Evolutionary conservation across 2,329 filamentous ascomycete species (phyloP).

Genomic region (Colletotrichum gigasporum): DNA sequence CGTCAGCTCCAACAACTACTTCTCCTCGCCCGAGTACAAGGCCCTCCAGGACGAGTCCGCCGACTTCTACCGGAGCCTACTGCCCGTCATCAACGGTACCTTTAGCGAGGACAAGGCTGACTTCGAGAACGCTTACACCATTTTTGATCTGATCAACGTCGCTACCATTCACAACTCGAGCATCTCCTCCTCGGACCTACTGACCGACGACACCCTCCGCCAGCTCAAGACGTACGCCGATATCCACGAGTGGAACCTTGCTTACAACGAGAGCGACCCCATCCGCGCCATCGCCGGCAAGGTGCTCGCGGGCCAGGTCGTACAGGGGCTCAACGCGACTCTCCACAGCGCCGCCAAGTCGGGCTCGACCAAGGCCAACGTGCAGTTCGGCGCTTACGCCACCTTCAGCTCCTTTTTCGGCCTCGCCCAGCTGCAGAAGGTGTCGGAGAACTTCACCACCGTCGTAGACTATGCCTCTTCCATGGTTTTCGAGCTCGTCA

Average conservation of each 20-base stretch:
- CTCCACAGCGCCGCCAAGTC: conserved; percentile 46
- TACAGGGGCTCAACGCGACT: conserved; percentile 63
- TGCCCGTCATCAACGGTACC: conserved; percentile 64
- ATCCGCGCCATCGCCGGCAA: conserved; percentile 67
- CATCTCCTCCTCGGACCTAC: conserved; percentile 67
- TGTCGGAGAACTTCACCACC: conserved; percentile 73
- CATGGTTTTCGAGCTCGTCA: conserved; percentile 80
- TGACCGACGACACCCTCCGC: conserved; percentile 66
- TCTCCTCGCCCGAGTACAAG: conserved; percentile 57
- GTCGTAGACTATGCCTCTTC: conserved; percentile 86
- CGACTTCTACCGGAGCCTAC: conserved; percentile 65
- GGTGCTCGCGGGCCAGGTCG: conserved; percentile 65
- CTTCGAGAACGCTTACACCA: conserved; percentile 70
- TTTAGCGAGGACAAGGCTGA: conserved; percentile 55
- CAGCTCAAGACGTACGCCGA: conserved; percentile 80
- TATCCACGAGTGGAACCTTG: conserved; percentile 82
- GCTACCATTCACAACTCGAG: conserved; percentile 67
- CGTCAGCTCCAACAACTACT: conserved; percentile 64
- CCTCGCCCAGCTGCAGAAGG: conserved; percentile 59
- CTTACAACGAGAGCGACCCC: conserved; percentile 80
- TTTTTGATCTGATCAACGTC: conserved; percentile 70
- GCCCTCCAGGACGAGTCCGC: conserved; percentile 58
- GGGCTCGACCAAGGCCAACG: conserved; percentile 57
- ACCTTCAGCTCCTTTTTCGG: conserved; percentile 73
- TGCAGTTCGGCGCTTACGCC: conserved; percentile 70